These are phyloP conservation scores for Mycena sp. DNA, from an alignment of 1,284 basidiomycete genomes.

Conservation along the genomic window DNA sequence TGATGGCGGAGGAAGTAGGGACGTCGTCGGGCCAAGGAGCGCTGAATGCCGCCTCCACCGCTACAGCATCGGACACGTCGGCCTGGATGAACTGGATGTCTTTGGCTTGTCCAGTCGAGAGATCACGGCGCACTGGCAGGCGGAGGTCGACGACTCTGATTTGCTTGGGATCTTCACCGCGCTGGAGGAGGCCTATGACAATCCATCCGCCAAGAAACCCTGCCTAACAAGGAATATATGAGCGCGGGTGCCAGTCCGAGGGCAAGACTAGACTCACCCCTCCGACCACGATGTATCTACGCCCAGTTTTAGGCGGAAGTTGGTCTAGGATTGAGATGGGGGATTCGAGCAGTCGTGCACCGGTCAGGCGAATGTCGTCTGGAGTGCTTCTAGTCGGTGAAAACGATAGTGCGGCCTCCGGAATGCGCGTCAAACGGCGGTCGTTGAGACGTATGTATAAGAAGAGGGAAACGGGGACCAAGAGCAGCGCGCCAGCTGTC, in stretches of 20 bases:
- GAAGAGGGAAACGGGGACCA: not conserved
- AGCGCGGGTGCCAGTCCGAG: not conserved
- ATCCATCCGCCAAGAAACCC: conserved; percentile 84
- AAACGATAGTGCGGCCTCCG: not conserved
- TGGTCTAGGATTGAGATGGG: conserved; percentile 41
- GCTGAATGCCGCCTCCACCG: conserved; percentile 68
- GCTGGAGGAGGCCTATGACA: conserved; percentile 67
- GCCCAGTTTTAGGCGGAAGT: conserved; percentile 61
- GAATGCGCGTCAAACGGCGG: conserved; percentile 17
- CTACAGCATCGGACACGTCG: conserved; percentile 62
- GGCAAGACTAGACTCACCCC: conserved; percentile 50
- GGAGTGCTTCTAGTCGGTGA: conserved; percentile 21
- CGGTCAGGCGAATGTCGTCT: conserved; percentile 20
- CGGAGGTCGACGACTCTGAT: conserved; percentile 78
- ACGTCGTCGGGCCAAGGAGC: conserved; percentile 62
- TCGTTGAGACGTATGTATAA: conserved; percentile 25
- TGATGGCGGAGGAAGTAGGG: conserved; percentile 49
- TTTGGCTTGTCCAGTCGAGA: conserved; percentile 56
- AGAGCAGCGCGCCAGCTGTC: not conserved
- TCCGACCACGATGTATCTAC: conserved; percentile 65
- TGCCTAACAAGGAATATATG: conserved; percentile 48
- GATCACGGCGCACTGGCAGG: conserved; percentile 61
- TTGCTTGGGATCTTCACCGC: conserved; percentile 71
- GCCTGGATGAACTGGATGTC: conserved; percentile 65
- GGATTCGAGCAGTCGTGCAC: conserved; percentile 32